These are phyloP conservation scores for Saccharomycopsis fermentans DNA, from an alignment of 805 yeast species.

Conservation along the genomic window DNA sequence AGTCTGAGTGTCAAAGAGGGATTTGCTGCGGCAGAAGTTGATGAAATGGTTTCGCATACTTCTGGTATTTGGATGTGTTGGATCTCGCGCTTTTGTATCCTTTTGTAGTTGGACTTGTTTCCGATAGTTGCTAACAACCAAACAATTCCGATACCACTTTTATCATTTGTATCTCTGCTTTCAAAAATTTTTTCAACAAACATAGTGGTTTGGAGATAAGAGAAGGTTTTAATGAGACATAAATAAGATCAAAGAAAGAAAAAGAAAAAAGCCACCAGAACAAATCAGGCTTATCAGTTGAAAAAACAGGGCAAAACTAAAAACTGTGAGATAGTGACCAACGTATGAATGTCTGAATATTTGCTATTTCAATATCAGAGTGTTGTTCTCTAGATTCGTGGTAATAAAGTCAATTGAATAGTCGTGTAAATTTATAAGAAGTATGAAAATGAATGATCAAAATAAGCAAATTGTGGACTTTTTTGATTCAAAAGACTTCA, in stretches of 20 bases:
- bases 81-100: slow-evolving; percentile 27
- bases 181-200: slow-evolving; percentile 1
- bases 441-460: neutral
- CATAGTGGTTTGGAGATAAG: neutral
- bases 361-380: no score
- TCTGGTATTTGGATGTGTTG: slow-evolving; percentile 33
- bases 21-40: slow-evolving; percentile 17
- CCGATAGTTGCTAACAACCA: slow-evolving; percentile 20
- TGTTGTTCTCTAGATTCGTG: no score
- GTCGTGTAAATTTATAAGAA: neutral
- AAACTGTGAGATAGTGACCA: no score
- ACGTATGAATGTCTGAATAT: no score
- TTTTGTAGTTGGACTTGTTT: slow-evolving; percentile 18
- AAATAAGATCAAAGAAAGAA: neutral
- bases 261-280: neutral
- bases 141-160: slow-evolving; percentile 25
- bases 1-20: slow-evolving; percentile 23
- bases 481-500: neutral
- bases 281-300: no score
- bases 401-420: no score
- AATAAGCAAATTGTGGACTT: neutral
- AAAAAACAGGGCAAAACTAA: no score
- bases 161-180: neutral
- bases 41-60: slow-evolving; percentile 27
- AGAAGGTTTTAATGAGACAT: neutral